Conservation (phyloP, 2,329 filamentous ascomycete species). For the Fusarium sp. region DNA sequence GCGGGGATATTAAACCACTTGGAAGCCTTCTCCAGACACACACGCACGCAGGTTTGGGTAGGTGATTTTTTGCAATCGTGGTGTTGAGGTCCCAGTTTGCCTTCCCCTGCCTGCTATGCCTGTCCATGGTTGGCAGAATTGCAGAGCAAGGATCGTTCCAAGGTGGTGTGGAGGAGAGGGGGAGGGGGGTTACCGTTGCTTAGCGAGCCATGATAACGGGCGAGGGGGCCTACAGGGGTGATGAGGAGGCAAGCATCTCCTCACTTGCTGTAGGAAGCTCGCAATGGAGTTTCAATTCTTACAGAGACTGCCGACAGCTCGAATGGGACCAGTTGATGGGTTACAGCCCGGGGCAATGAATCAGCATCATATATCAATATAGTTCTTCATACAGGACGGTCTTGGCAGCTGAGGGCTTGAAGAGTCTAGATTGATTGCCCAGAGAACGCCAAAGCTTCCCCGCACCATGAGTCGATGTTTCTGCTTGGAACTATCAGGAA, state of each 20-base stretch:
- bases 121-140: constrained; percentile 21
- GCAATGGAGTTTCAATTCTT: constrained; percentile 29
- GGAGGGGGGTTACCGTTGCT: constrained; percentile 17
- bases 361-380: not conserved
- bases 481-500: constrained; percentile 7
- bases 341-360: not conserved
- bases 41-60: constrained; percentile 24
- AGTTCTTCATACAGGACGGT: not conserved
- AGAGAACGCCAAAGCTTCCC: constrained; percentile 25
- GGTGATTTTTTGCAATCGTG: constrained; percentile 9
- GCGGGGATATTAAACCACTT: constrained; percentile 47
- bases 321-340: constrained; percentile 6
- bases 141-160: constrained; percentile 24
- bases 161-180: constrained; percentile 31
- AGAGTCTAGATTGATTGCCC: constrained; percentile 6
- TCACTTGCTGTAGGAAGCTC: constrained; percentile 31
- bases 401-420: constrained; percentile 15
- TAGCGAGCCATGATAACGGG: constrained; percentile 40
- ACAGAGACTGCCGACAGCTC: constrained; percentile 15
- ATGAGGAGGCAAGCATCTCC: constrained; percentile 5
- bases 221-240: constrained; percentile 5
- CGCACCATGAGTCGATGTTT: constrained; percentile 26
- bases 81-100: constrained; percentile 24
- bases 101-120: constrained; percentile 8
- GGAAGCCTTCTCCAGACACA: constrained; percentile 31